These are phyloP conservation scores for Candida fluviatilis DNA, from an alignment of 805 yeast species.

Conservation along the genomic window DNA sequence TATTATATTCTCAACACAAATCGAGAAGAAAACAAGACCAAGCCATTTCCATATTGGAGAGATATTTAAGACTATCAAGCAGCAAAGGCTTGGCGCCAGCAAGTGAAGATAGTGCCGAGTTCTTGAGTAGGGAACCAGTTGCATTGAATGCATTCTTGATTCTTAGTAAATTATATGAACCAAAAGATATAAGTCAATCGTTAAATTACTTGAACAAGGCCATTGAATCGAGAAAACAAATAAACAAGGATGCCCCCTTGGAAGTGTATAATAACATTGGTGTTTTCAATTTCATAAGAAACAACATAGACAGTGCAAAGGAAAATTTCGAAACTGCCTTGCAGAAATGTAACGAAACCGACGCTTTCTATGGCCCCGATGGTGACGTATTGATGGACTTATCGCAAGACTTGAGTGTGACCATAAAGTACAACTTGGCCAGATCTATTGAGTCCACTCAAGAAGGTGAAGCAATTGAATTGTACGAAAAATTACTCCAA, in stretches of 20 bases:
- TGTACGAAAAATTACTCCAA: conserved; percentile 55
- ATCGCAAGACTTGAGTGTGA: conserved; percentile 24
- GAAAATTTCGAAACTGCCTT: conserved; percentile 50
- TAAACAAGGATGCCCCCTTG: conserved; percentile 44
- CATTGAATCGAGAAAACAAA: conserved; percentile 44
- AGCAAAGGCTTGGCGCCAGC: conserved; percentile 37
- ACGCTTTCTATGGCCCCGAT: conserved; percentile 39
- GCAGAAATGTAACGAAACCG: conserved; percentile 28
- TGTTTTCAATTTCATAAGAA: conserved; percentile 68
- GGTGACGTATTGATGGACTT: conserved; percentile 22
- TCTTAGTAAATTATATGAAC: conserved; percentile 68
- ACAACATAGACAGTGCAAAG: conserved; percentile 55
- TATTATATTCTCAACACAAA: conserved; percentile 54
- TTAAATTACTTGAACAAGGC: conserved; percentile 60
- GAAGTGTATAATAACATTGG: conserved; percentile 81
- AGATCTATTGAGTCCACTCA: conserved; percentile 58
- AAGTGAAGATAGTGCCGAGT: conserved; percentile 16
- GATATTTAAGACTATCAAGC: conserved; percentile 60
- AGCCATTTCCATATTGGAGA: conserved; percentile 64
- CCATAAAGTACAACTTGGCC: conserved; percentile 64
- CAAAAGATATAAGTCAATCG: conserved; percentile 61
- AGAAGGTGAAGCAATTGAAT: conserved; percentile 33
- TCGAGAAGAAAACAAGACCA: conserved; percentile 39
- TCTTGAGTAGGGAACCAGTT: conserved; percentile 48
- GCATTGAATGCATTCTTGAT: conserved; percentile 62